A percentile compares a stretch with the other conserved stretches of the same genome.
Evolutionary conservation across 768 basidiomycete genomes (phyloP).

Genomic region (Lentinus tigrinus): DNA sequence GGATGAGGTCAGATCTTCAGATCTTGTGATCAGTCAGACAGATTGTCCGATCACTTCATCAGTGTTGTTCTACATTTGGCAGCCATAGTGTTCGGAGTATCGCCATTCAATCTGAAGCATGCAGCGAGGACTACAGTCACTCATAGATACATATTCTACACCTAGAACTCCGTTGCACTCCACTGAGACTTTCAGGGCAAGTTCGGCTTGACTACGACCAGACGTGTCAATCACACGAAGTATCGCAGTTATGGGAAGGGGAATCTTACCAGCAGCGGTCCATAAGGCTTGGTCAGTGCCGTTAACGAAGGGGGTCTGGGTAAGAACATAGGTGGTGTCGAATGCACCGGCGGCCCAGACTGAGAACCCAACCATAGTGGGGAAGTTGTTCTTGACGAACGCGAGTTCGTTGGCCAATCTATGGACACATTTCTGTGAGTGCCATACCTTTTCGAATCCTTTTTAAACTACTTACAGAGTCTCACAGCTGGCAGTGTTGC

Average conservation of each 20-base stretch:
- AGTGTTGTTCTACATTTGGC: neutral
- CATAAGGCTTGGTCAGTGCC: slow-evolving; percentile 48
- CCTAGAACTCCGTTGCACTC: neutral
- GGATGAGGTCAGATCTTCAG: slow-evolving; percentile 2
- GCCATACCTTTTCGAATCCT: no score
- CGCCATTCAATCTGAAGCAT: neutral
- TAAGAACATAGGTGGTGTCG: slow-evolving; percentile 48
- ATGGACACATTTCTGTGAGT: neutral
- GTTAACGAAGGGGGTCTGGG: slow-evolving; percentile 46
- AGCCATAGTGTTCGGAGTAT: neutral
- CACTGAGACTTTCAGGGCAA: neutral
- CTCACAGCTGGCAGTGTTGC: slow-evolving; percentile 39
- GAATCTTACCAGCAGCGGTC: slow-evolving; percentile 39
- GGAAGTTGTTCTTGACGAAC: slow-evolving; percentile 43
- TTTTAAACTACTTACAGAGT: slow-evolving; percentile 28
- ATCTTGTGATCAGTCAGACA: slow-evolving; percentile 12
- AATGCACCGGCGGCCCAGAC: slow-evolving; percentile 56
- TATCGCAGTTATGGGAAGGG: neutral
- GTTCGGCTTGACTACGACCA: neutral
- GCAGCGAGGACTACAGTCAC: no score
- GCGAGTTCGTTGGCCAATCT: slow-evolving; percentile 44
- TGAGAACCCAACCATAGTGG: slow-evolving; percentile 48
- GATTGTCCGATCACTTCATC: slow-evolving; percentile 11
- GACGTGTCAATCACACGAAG: neutral
- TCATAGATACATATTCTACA: neutral